Evolutionary conservation across 2,329 filamentous ascomycete species (phyloP).

Genomic region (Ophiostoma australiae): DNA sequence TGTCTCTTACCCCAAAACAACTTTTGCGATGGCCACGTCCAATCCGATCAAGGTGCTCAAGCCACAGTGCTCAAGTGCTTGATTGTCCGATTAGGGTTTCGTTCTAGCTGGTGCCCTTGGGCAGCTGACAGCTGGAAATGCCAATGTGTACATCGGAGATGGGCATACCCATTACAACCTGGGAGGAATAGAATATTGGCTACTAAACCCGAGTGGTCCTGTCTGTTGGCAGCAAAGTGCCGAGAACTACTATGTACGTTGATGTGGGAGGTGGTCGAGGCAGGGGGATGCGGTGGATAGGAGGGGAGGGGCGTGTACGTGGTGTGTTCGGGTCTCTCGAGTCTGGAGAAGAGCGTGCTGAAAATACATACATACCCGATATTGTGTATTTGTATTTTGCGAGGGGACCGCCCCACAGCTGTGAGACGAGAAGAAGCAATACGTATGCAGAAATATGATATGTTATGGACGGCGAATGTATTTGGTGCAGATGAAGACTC

Average conservation of each 20-base stretch:
- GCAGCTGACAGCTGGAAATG: no score
- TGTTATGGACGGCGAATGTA: neutral
- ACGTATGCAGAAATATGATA: neutral
- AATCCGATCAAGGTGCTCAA: neutral
- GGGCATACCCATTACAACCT: no score
- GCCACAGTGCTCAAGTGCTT: neutral
- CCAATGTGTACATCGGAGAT: no score
- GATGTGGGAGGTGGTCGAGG: neutral
- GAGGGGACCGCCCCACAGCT: neutral
- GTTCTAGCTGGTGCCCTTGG: neutral
- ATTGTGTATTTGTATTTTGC: no score
- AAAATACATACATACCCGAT: neutral
- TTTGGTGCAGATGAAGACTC: no score
- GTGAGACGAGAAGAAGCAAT: constrained; percentile 7
- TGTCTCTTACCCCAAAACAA: neutral
- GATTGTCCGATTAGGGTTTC: neutral
- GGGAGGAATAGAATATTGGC: neutral
- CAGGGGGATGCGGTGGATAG: constrained; percentile 4
- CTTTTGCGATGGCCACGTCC: neutral
- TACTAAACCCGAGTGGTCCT: neutral
- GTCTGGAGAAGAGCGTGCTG: neutral
- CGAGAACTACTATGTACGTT: neutral
- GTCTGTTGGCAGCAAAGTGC: neutral
- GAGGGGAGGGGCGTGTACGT: neutral
- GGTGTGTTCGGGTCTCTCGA: neutral